These are phyloP conservation scores for Entonaema liquescens DNA, from an alignment of 495 filamentous ascomycete species.

Conservation along the genomic window DNA sequence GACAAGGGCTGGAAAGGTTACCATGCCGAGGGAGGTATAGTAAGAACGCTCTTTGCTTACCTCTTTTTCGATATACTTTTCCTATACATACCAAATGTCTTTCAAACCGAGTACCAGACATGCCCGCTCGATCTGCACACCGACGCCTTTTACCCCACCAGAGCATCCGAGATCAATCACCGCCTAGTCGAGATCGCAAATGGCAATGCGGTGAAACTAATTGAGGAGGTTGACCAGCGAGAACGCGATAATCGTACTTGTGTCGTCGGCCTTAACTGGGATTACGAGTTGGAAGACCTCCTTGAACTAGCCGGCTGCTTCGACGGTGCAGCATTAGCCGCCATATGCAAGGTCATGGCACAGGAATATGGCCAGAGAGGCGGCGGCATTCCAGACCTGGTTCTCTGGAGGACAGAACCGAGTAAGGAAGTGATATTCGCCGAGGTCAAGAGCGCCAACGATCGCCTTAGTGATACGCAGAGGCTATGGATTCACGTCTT, in stretches of 20 bases:
- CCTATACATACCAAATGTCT: slow-evolving; percentile 93
- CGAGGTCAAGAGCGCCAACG: slow-evolving; percentile 95
- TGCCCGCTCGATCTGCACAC: slow-evolving; percentile 93
- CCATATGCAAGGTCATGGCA: slow-evolving; percentile 89
- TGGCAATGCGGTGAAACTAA: slow-evolving; percentile 71
- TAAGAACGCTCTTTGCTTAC: slow-evolving; percentile 89
- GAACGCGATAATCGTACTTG: slow-evolving; percentile 77
- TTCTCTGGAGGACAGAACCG: slow-evolving; percentile 75
- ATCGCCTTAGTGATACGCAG: slow-evolving; percentile 95
- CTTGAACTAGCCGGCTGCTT: slow-evolving; percentile 84
- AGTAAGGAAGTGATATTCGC: slow-evolving; percentile 68
- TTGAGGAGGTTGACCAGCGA: slow-evolving; percentile 70
- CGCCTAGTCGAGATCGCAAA: slow-evolving; percentile 85
- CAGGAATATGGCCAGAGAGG: slow-evolving; percentile 91
- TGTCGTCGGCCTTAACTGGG: slow-evolving; percentile 90
- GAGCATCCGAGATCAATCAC: slow-evolving; percentile 88
- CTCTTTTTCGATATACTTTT: slow-evolving; percentile 95
- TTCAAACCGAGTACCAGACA: slow-evolving; percentile 93
- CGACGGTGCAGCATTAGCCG: slow-evolving; percentile 77
- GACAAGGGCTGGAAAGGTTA: slow-evolving; percentile 91
- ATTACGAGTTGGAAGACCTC: slow-evolving; percentile 81
- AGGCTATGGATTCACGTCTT: slow-evolving; percentile 96
- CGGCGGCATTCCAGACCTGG: slow-evolving; percentile 90
- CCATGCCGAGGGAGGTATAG: slow-evolving; percentile 88
- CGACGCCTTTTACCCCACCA: slow-evolving; percentile 87